These are phyloP conservation scores for Gaeumannomyces sp. DNA, from an alignment of 2,329 filamentous ascomycete genomes.

Conservation along the genomic window DNA sequence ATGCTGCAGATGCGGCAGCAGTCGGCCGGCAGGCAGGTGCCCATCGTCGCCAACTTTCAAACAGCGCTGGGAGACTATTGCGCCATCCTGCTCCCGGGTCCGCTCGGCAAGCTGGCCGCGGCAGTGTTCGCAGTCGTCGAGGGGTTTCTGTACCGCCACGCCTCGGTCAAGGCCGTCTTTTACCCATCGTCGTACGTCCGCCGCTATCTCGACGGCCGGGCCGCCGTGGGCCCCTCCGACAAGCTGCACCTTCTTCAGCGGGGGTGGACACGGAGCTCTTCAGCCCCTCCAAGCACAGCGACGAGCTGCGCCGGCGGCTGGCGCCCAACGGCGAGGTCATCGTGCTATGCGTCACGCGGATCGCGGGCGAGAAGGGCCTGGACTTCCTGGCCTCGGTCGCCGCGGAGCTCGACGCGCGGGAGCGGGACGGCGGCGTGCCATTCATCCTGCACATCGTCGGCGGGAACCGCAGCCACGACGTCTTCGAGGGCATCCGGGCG, in stretches of 20 bases:
- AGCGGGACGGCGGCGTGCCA: constrained; percentile 31
- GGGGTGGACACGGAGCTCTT: constrained; percentile 61
- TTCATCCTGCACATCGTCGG: constrained; percentile 64
- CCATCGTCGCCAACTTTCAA: constrained; percentile 63
- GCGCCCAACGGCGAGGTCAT: constrained; percentile 59
- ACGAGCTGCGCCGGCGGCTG: constrained; percentile 44
- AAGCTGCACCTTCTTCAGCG: constrained; percentile 58
- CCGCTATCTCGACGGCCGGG: constrained; percentile 48
- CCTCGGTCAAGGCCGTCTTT: constrained; percentile 59
- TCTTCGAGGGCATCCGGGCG: constrained; percentile 55
- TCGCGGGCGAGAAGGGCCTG: constrained; percentile 67
- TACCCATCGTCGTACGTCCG: constrained; percentile 61
- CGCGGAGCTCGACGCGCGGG: constrained; percentile 43
- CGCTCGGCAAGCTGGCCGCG: constrained; percentile 54
- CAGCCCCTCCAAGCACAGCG: constrained; percentile 45
- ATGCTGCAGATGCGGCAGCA: constrained; percentile 63
- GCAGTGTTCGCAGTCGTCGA: constrained; percentile 58
- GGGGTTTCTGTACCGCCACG: constrained; percentile 58
- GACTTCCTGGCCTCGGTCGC: constrained; percentile 56
- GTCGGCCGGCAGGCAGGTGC: constrained; percentile 44
- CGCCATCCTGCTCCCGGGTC: constrained; percentile 60
- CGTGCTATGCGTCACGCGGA: constrained; percentile 58
- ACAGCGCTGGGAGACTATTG: constrained; percentile 66
- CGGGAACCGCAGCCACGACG: constrained; percentile 57
- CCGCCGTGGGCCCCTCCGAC: constrained; percentile 41